Conservation (phyloP, 2,329 filamentous ascomycete genomes). For the Didymella sp. region DNA sequence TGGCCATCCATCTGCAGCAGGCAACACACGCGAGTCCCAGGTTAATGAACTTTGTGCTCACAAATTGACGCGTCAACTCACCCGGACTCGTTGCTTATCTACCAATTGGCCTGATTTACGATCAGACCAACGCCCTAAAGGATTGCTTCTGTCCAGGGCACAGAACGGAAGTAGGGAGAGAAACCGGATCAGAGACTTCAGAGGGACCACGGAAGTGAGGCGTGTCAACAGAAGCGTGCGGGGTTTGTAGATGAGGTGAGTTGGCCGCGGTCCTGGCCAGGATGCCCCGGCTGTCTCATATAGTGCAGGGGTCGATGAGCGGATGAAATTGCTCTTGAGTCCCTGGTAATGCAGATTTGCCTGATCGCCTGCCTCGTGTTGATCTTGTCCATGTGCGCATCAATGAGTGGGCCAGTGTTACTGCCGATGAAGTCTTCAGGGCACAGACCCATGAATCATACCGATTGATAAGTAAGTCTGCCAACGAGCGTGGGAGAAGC, state of each 20-base stretch:
- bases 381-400: background rate
- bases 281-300: slow-evolving; percentile 17
- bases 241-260: slow-evolving; percentile 14
- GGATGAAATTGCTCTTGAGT: slow-evolving; percentile 4
- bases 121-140: slow-evolving; percentile 7
- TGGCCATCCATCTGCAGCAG: slow-evolving; percentile 4
- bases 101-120: slow-evolving; percentile 3
- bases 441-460: slow-evolving; percentile 13
- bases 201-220: slow-evolving; percentile 7
- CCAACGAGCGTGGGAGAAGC: background rate
- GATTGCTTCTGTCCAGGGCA: slow-evolving; percentile 11
- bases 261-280: slow-evolving; percentile 10
- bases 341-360: background rate
- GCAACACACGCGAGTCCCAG: slow-evolving; percentile 5
- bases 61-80: slow-evolving; percentile 17
- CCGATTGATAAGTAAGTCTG: background rate
- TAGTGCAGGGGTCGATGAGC: slow-evolving; percentile 14
- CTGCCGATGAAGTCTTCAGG: background rate
- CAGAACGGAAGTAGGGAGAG: background rate
- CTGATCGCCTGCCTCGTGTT: background rate
- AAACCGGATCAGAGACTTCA: background rate
- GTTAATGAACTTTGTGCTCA: slow-evolving; percentile 13
- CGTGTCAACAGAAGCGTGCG: slow-evolving; percentile 11
- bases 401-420: background rate
- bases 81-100: background rate